Evolutionary conservation across 495 filamentous ascomycete genomes (phyloP), one percentile per base, ranked within the genome.

Genomic region (Penicillium diatomitis): DNA sequence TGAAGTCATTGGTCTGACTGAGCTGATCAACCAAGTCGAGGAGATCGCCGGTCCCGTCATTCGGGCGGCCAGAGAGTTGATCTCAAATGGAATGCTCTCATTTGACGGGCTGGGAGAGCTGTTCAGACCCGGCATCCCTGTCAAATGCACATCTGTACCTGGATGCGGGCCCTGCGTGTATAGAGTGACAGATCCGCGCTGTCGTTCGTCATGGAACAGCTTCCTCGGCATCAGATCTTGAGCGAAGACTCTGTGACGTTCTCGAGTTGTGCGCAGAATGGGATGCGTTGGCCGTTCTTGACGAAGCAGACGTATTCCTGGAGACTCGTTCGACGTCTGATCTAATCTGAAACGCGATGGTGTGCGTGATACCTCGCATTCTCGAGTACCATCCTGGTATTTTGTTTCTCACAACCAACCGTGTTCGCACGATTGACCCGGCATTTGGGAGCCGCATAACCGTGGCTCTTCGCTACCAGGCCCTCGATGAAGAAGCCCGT

Each of bases 231-330:
- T 30, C 27, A 2, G 40, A 41, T 41, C 40, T 41, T 6, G 40
- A 41, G 28, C 40, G 40, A 4, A 29, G 40, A 29, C 8, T 41
- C 3, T 41, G 20, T 2, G 39, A 41, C 5, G 40, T 41, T 31
- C 40, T 41, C 8, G 40, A 29, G 3, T 20, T 41, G 3, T 41
- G 40, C 31, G 40, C 40, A 4, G 40, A 41, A 31, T 41, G 28
- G 40, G 40, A 41, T 31, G 40, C 40, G 1, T 41, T 41, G 40
- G 40, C 40, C 28, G 40, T 41, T 11, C 44, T 46, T 3, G 44
- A 46, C 12, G 43, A 45, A n/a, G 43, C 43, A 20, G 43, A 46
- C n/a, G 44, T 46, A 27, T 46, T 46, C 37, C 11, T 46, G 32
- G 44, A 46, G 34, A 37, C 32, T 9, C 44, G 44, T 4, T 29